Evolutionary conservation across 257 asterid genomes (phyloP).

Genomic region (Jaltomata sinuosa): DNA sequence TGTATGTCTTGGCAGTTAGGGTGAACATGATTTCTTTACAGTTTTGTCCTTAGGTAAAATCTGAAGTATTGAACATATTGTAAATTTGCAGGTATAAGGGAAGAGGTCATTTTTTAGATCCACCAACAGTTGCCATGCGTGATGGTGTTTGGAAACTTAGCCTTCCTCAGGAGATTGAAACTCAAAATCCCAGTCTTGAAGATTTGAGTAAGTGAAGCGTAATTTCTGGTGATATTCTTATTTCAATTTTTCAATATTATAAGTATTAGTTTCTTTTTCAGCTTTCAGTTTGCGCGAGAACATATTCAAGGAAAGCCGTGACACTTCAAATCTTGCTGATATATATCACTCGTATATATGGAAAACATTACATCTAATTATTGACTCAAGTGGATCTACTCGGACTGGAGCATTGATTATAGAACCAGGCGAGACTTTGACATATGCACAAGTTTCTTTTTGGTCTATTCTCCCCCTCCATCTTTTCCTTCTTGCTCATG

Average conservation of each 20-base stretch:
- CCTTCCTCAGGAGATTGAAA: conserved; percentile 57
- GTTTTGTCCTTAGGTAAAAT: not conserved
- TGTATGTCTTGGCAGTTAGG: not conserved
- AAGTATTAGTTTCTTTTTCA: conserved; percentile 22
- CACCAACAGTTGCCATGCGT: conserved; percentile 69
- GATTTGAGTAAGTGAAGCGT: conserved; percentile 45
- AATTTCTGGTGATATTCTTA: conserved; percentile 1
- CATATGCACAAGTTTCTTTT: not conserved
- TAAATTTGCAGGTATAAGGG: conserved; percentile 64
- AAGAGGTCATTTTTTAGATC: conserved; percentile 85
- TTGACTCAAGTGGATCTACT: conserved; percentile 29
- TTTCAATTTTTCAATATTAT: not conserved
- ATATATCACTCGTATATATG: conserved; percentile 45
- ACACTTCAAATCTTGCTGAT: conserved; percentile 48
- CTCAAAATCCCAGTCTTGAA: conserved; percentile 22
- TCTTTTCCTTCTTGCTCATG: not conserved
- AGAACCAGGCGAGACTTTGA: conserved; percentile 68
- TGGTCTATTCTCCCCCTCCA: not conserved
- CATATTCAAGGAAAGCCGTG: conserved; percentile 56
- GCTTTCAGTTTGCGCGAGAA: conserved; percentile 68
- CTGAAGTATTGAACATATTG: conserved; percentile 4
- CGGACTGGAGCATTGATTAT: conserved; percentile 71
- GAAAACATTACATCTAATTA: conserved; percentile 28
- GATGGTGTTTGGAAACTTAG: conserved; percentile 64
- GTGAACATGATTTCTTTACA: not conserved